These are phyloP conservation scores for Sporothrix phasma DNA, from an alignment of 2,329 filamentous ascomycete species.

Conservation along the genomic window DNA sequence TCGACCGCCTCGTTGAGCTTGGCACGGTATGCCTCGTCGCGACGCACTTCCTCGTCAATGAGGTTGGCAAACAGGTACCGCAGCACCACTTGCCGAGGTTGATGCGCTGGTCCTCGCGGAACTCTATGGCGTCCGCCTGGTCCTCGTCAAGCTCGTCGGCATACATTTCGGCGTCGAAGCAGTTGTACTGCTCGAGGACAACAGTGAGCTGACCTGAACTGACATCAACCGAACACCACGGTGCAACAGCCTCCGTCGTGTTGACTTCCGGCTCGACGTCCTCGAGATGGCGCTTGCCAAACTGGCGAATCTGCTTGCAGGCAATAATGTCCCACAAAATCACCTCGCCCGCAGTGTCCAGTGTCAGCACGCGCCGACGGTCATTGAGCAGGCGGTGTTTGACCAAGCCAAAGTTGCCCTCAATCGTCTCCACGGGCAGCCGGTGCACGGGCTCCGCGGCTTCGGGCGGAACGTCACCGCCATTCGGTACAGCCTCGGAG, in stretches of 20 bases:
- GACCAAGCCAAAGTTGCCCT: constrained; percentile 89
- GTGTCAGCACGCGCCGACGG: constrained; percentile 73
- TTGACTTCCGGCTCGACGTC: constrained; percentile 84
- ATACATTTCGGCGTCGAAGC: constrained; percentile 96
- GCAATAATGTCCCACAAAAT: constrained; percentile 89
- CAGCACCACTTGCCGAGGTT: constrained; percentile 93
- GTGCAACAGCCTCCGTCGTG: constrained; percentile 77
- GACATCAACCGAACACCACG: constrained; percentile 94
- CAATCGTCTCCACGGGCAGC: constrained; percentile 69
- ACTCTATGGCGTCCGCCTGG: constrained; percentile 52
- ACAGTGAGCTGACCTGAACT: constrained; percentile 87
- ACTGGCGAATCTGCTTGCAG: constrained; percentile 83
- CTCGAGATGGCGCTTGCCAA: constrained; percentile 86
- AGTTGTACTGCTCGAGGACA: constrained; percentile 85
- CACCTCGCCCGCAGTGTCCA: constrained; percentile 92
- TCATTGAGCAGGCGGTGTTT: constrained; percentile 92
- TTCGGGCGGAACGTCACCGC: constrained; percentile 29
- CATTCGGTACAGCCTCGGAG: constrained; percentile 39
- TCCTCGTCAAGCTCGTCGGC: constrained; percentile 62
- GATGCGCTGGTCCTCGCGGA: constrained; percentile 89
- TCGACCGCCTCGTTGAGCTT: constrained; percentile 54
- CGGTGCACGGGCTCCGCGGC: constrained; percentile 54
- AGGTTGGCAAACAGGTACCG: constrained; percentile 83
- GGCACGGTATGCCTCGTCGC: constrained; percentile 65
- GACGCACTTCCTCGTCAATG: constrained; percentile 79